Base-by-base conservation (phyloP, 2,329 filamentous ascomycete species). In the Ceratocystis huliohia region DNA sequence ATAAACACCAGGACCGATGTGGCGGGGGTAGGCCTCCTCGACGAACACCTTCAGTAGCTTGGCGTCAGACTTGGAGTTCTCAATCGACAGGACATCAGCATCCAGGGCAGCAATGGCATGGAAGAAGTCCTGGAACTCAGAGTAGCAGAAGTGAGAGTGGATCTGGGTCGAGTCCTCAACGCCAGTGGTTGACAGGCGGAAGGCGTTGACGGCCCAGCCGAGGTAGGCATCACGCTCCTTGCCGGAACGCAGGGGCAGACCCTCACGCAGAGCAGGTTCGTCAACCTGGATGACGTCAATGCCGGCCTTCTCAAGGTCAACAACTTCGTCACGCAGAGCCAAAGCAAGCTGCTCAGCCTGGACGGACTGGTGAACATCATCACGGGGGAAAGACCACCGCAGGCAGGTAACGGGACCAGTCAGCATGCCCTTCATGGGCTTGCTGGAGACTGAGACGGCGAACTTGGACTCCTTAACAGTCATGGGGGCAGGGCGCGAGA, bases 81-180 rank as follows among this genome's bases (percentile, higher is more conserved):
- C 94, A 73, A 99, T 99, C 76, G 90, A 96, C 74, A 99, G 87
- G 70, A 99, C 94, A 80, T 99, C 94, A 70, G 94, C 93, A 77
- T 99, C 94, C 71, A 99, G 88, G 69, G 94, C 93, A 71, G 94
- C 91, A 73, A 99, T 99, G 80, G 94, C 94, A 81, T 97, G 91
- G 91, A 99, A 99, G 86, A 99, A 99, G 84, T 99, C 94, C 82
- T 99, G 94, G 90, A 99, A 99, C 85, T 99, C 94, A 65, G 94
- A 97, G 88, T 99, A 99, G 80, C 94, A 99, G 89, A 99, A 99
- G 84, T 99, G 94, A 70, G 92, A 96, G 88, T 99, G 94, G 78
- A 99, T 96, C 85, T 99, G 94, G 72, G 94, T 99, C 68, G 88
- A 89, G 79, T 99, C 91, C 80, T 91, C 81, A 69, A 99, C 93